Conservation (phyloP, 352 stramenopile species). For the Pythium catenulatum region DNA sequence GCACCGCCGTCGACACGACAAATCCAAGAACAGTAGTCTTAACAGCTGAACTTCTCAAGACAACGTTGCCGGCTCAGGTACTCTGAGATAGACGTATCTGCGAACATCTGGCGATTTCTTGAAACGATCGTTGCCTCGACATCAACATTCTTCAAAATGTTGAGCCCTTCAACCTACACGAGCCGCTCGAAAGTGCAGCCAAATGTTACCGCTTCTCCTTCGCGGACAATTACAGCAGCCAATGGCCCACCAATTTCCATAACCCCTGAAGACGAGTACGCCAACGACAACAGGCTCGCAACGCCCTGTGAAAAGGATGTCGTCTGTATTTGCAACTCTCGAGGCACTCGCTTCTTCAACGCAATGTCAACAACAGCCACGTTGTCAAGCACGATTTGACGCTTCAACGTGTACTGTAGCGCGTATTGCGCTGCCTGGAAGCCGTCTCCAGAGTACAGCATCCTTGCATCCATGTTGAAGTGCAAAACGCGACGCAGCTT, state of each 20-base stretch:
- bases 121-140: conserved; percentile 45
- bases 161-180: conserved; percentile 37
- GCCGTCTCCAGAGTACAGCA: conserved; percentile 30
- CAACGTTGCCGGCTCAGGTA: conserved; percentile 35
- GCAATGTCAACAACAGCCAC: conserved; percentile 52
- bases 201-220: conserved; percentile 40
- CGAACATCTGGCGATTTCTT: neutral
- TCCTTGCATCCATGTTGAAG: conserved; percentile 63
- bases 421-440: conserved; percentile 47
- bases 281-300: conserved; percentile 30
- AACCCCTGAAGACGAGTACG: conserved; percentile 38
- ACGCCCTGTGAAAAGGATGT: conserved; percentile 32
- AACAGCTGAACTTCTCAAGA: conserved; percentile 43
- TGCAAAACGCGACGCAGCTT: conserved; percentile 45
- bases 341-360: conserved; percentile 32
- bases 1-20: too few relatives aligned
- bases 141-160: conserved; percentile 24
- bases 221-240: conserved; percentile 37
- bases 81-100: conserved; percentile 40
- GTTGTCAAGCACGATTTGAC: conserved; percentile 55
- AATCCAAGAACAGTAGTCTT: conserved; percentile 54
- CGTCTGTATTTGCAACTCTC: neutral
- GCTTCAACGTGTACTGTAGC: conserved; percentile 52
- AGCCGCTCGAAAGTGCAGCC: conserved; percentile 53
- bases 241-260: conserved; percentile 62